Conservation (phyloP, 306 rosid genomes). For the Begonia loranthoides region DNA sequence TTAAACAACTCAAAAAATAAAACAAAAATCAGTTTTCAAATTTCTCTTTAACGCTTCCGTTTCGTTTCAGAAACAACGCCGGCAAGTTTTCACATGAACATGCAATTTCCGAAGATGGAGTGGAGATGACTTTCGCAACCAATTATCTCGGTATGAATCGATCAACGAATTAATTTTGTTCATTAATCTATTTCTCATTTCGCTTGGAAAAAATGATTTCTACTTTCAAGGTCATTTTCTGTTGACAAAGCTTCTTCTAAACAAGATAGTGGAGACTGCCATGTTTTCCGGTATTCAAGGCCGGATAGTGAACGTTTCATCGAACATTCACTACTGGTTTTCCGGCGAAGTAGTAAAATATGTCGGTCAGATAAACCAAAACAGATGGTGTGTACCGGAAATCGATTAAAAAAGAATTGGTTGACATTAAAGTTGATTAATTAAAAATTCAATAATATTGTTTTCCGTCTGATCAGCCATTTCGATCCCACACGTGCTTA, state of each 20-base stretch:
- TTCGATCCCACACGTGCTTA: constrained; percentile 97
- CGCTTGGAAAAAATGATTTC: background rate
- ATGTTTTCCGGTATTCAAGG: constrained; percentile 49
- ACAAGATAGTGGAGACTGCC: constrained; percentile 64
- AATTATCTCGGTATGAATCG: constrained; percentile 47
- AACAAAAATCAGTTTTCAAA: no score
- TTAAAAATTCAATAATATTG: no score
- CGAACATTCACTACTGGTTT: constrained; percentile 68
- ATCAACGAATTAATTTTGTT: background rate
- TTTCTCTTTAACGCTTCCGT: no score
- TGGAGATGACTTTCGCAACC: constrained; percentile 84
- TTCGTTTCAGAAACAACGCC: constrained; percentile 56
- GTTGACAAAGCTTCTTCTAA: constrained; percentile 54
- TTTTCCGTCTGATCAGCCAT: constrained; percentile 18
- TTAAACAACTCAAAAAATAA: no score
- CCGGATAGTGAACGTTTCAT: constrained; percentile 74
- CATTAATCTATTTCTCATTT: no score
- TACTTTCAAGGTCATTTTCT: constrained; percentile 58
- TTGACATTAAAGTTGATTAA: no score
- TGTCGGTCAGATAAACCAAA: constrained; percentile 44
- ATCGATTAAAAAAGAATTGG: no score
- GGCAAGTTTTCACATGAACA: constrained; percentile 69
- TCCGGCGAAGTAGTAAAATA: constrained; percentile 49
- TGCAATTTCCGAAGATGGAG: constrained; percentile 71
- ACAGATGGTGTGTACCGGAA: constrained; percentile 21